phyloP scores from a whole-genome alignment of 257 asterid genomes.

The Lycium barbarum region DNA sequence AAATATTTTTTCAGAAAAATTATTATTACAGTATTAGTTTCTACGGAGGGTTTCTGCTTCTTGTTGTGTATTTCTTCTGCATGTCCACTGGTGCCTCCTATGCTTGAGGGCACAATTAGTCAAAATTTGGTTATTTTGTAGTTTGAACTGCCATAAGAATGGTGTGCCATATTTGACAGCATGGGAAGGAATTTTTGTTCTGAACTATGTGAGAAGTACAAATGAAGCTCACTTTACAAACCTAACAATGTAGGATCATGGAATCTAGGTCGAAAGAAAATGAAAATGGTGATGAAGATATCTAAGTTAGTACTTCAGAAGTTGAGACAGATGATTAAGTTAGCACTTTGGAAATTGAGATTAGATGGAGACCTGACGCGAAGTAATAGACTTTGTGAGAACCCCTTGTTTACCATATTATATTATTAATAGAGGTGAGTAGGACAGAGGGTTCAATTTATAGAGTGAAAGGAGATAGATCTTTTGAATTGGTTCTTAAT shows the following conservation, averaged over 20 bases:
- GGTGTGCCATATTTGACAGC: constrained; percentile 17
- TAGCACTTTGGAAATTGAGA: not conserved
- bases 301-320: not conserved
- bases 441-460: not conserved
- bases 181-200: not conserved
- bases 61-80: not conserved
- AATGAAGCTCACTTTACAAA: not conserved
- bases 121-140: not conserved
- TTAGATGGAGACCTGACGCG: not conserved
- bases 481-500: not conserved
- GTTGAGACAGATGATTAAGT: not conserved
- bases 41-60: not conserved
- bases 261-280: not conserved
- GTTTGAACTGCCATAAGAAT: constrained; percentile 23
- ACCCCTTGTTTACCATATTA: not conserved
- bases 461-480: not conserved
- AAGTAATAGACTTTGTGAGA: constrained; percentile 24
- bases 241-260: not conserved
- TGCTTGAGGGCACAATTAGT: not conserved
- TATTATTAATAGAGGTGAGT: not conserved
- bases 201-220: not conserved
- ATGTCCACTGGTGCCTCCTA: not conserved
- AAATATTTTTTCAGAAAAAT: not conserved
- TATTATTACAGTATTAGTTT: not conserved
- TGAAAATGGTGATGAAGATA: not conserved